Evolutionary conservation across 805 yeast species (phyloP).

Genomic region (Saccharomycopsis sp.): DNA sequence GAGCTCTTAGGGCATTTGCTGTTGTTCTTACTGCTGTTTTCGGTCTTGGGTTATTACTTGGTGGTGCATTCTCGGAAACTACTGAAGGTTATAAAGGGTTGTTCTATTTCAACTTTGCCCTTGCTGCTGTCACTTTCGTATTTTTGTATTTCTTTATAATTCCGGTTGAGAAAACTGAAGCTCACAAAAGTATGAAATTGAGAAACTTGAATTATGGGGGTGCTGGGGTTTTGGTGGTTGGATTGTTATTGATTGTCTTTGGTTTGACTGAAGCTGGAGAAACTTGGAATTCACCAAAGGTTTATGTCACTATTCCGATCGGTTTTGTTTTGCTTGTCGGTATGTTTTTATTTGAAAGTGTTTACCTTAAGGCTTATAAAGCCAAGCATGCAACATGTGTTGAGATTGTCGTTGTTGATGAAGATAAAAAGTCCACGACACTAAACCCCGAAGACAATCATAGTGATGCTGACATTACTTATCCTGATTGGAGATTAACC

Average conservation of each 20-base stretch:
- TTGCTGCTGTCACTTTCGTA: constrained; percentile 33
- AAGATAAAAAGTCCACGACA: constrained; percentile 16
- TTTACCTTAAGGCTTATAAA: constrained; percentile 4
- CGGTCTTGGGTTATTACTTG: constrained; percentile 33
- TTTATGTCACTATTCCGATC: constrained; percentile 44
- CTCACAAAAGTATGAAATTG: constrained; percentile 21
- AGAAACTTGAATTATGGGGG: constrained; percentile 33
- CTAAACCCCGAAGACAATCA: constrained; percentile 3
- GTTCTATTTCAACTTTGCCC: constrained; percentile 34
- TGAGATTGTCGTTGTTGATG: not conserved
- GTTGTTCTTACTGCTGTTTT: constrained; percentile 26
- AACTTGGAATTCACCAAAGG: constrained; percentile 16
- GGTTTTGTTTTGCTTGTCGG: constrained; percentile 54
- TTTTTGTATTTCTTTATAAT: constrained; percentile 20
- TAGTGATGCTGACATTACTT: constrained; percentile 11
- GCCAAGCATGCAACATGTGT: not conserved
- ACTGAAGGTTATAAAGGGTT: constrained; percentile 34
- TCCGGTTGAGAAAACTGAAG: constrained; percentile 27
- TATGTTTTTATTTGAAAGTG: constrained; percentile 18
- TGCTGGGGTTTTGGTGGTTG: constrained; percentile 33
- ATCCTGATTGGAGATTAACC: constrained; percentile 20
- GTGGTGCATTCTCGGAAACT: constrained; percentile 33
- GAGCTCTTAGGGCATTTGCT: constrained; percentile 33
- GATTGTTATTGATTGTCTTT: constrained; percentile 26
- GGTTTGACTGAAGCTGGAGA: constrained; percentile 17